Evolutionary conservation across 1,284 basidiomycete genomes (phyloP).

Genomic region (Cutaneotrichosporon spelunceum): DNA sequence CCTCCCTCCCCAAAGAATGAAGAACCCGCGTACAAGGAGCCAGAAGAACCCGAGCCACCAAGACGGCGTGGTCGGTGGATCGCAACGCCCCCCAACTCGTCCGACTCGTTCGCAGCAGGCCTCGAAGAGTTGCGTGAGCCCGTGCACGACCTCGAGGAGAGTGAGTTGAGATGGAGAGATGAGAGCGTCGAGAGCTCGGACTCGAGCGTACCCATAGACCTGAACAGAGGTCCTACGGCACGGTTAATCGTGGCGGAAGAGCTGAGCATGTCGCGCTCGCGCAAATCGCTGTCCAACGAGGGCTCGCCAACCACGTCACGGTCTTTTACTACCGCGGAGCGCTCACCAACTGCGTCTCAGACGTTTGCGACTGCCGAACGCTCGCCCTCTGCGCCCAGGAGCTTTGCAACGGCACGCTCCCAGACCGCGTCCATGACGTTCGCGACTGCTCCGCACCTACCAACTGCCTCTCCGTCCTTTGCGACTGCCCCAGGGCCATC

Average conservation of each 20-base stretch:
- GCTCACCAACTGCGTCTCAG: not conserved
- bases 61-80: conserved; percentile 3
- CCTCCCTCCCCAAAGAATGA: conserved; percentile 37
- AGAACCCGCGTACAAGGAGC: conserved; percentile 20
- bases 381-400: not conserved
- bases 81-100: conserved; percentile 26
- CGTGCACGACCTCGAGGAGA: conserved; percentile 41
- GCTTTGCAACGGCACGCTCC: too few relatives aligned
- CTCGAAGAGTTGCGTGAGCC: conserved; percentile 22
- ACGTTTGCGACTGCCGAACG: conserved; percentile 4
- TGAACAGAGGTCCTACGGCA: conserved; percentile 9
- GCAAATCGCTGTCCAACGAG: not conserved
- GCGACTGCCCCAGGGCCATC: not conserved
- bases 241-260: conserved; percentile 14
- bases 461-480: not conserved
- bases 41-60: not conserved
- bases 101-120: conserved; percentile 32
- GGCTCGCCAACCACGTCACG: not conserved
- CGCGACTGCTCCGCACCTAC: not conserved
- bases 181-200: conserved; percentile 15
- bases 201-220: conserved; percentile 8
- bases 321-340: not conserved
- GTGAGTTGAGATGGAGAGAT: conserved; percentile 19
- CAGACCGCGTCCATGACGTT: not conserved
- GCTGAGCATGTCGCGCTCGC: conserved; percentile 6